These are phyloP conservation scores for Chytriomyces confervae DNA, from an alignment of 192 early-diverging fungal genomes.

Conservation along the genomic window DNA sequence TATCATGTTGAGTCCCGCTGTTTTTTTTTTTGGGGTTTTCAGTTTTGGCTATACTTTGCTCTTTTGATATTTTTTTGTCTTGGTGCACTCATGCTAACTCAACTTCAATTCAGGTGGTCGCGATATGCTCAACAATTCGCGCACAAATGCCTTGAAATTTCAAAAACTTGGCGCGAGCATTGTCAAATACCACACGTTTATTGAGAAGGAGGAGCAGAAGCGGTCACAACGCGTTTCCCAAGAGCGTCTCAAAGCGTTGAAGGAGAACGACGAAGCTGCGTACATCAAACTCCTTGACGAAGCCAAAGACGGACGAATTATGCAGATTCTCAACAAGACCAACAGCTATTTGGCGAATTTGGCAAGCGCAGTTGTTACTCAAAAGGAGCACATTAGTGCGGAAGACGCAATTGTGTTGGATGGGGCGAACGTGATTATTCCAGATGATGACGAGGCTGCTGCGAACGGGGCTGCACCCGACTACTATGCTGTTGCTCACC, in stretches of 20 bases:
- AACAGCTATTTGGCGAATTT: slow-evolving; percentile 83
- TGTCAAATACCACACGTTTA: slow-evolving; percentile 74
- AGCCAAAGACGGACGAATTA: slow-evolving; percentile 95
- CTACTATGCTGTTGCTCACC: slow-evolving; percentile 90
- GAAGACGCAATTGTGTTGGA: slow-evolving; percentile 40
- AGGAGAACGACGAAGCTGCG: slow-evolving; percentile 96
- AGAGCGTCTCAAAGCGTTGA: slow-evolving; percentile 96
- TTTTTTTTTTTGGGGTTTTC: background rate
- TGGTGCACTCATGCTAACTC: background rate
- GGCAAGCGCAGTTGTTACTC: slow-evolving; percentile 82
- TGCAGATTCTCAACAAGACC: slow-evolving; percentile 89
- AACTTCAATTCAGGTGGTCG: slow-evolving; percentile 48
- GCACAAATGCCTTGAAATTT: slow-evolving; percentile 58
- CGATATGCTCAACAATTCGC: slow-evolving; percentile 66
- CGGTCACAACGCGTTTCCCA: slow-evolving; percentile 80
- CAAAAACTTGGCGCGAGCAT: slow-evolving; percentile 79
- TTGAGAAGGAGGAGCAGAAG: slow-evolving; percentile 95
- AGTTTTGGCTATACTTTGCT: background rate
- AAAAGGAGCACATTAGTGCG: slow-evolving; percentile 64
- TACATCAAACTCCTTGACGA: slow-evolving; percentile 94
- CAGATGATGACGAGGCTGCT: slow-evolving; percentile 55
- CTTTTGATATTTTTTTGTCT: background rate
- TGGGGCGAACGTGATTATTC: slow-evolving; percentile 36
- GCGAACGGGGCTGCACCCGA: slow-evolving; percentile 55
- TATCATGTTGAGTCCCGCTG: background rate